Evolutionary conservation across 805 yeast species (phyloP), one percentile per base, ranked within the genome.

Genomic region (Saccharomycopsis sp.): DNA sequence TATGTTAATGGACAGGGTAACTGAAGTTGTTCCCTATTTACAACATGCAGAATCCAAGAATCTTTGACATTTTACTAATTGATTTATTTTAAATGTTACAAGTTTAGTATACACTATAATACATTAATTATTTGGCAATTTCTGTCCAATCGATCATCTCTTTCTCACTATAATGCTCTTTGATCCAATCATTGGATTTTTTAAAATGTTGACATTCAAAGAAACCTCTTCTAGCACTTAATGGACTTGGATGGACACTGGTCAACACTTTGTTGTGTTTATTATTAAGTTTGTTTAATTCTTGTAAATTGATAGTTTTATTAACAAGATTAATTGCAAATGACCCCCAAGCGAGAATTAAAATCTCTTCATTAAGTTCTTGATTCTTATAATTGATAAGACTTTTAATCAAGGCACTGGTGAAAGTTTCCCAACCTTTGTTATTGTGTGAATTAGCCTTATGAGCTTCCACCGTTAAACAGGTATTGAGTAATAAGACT

Each of bases 201-300:
- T 57, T 66, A 58, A 87, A 89, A 52, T 86, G 96, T 18, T 65
- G 61, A 50, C 81, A 76, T 2, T 77, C 77, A 51, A 89, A 88
- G 58, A 82, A 92, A 2, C 92, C 95, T 32, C 94, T 63, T 15
- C 80, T 69, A 0, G 98, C 98, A 47, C 95, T 82, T 37, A 92
- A 62, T 1, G 99, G 99, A 21, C 94, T 82, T 1, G 99, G 99
- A 59, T 92, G 99, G 0, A 87, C 96, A 0, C 86, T 68, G 46
- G 70, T 71, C 21, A 92, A 60, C 0, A 84, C 72, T 31, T 70
- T 51, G 42, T 76, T 68, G 29, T 63, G 57, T 3, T 58, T 40
- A 39, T 51, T 41, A 32, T 60, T 40, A 20, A 39, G 37, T 13
- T 15, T 39, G 23, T 57, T 36, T 30, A 69, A 53, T 37, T 60